Evolutionary conservation across 2,329 filamentous ascomycete genomes (phyloP).

Genomic region (Neurospora crassa): DNA sequence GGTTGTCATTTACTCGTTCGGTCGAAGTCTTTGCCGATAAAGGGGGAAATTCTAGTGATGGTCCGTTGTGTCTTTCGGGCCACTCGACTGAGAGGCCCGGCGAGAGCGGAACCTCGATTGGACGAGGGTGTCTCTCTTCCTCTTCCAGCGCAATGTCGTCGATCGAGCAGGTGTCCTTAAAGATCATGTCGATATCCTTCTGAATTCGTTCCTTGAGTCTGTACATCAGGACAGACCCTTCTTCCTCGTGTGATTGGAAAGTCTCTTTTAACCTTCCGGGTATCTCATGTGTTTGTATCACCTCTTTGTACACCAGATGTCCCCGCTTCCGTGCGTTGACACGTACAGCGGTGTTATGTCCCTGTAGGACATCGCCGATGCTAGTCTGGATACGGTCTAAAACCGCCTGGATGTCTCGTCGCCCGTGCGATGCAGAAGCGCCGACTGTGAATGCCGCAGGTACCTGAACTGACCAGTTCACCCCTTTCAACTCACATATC

Average conservation of each 20-base stretch:
- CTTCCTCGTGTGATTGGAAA: slow-evolving; percentile 26
- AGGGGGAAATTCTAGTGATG: not conserved
- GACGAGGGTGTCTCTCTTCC: slow-evolving; percentile 2
- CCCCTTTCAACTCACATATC: slow-evolving; percentile 35
- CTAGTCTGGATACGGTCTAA: slow-evolving; percentile 42
- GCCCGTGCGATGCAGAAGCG: slow-evolving; percentile 31
- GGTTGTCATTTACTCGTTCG: not conserved
- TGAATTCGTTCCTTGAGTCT: slow-evolving; percentile 36
- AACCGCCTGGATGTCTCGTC: slow-evolving; percentile 37
- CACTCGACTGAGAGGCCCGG: not conserved
- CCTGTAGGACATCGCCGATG: slow-evolving; percentile 37
- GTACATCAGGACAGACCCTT: slow-evolving; percentile 28
- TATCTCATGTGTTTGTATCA: slow-evolving; percentile 30
- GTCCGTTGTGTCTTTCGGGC: not conserved
- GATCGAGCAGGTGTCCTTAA: slow-evolving; percentile 41
- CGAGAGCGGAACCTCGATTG: not conserved
- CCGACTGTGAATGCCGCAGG: slow-evolving; percentile 36
- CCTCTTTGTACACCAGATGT: slow-evolving; percentile 42
- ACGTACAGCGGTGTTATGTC: slow-evolving; percentile 36
- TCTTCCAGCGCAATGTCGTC: slow-evolving; percentile 24
- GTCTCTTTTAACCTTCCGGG: slow-evolving; percentile 22
- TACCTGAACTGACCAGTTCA: slow-evolving; percentile 36
- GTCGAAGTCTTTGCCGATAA: not conserved
- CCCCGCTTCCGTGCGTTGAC: slow-evolving; percentile 42
- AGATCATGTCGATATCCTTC: slow-evolving; percentile 38